Evolutionary conservation across 75 land plant genomes (phyloP).

Genomic region (Pseudotsuga menziesii): DNA sequence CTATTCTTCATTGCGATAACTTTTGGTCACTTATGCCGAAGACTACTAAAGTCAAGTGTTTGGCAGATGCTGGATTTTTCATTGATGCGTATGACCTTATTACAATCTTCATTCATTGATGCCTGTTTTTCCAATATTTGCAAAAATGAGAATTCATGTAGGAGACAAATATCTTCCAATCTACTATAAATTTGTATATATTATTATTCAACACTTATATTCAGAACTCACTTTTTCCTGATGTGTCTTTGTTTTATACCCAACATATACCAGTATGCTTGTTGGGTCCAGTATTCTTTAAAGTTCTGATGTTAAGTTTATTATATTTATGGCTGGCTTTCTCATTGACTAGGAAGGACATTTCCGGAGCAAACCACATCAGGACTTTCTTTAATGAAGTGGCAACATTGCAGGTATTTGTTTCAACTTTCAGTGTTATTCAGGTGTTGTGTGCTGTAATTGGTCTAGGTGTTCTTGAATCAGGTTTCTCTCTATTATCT

Average conservation of each 20-base stretch:
- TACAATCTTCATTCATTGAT: background rate
- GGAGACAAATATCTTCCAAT: background rate
- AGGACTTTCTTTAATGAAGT: slow-evolving; percentile 40
- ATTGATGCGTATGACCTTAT: slow-evolving; percentile 49
- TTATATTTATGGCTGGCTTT: background rate
- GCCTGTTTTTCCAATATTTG: background rate
- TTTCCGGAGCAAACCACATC: slow-evolving; percentile 36
- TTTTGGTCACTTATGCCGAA: slow-evolving; percentile 52
- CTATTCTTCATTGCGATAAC: slow-evolving; percentile 75
- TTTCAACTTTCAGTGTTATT: background rate
- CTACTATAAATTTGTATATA: background rate
- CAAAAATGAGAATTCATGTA: background rate
- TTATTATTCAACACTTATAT: background rate
- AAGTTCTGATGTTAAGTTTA: background rate
- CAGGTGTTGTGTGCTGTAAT: background rate
- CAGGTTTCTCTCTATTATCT: background rate
- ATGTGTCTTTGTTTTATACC: background rate
- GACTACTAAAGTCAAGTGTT: slow-evolving; percentile 65
- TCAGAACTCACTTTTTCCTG: no score
- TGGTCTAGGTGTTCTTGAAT: background rate
- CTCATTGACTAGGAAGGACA: slow-evolving; percentile 30
- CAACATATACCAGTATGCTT: background rate
- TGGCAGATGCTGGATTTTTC: slow-evolving; percentile 91
- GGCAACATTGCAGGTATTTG: slow-evolving; percentile 54
- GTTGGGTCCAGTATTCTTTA: background rate